Base-by-base conservation (phyloP, 108 stramenopile genomes). In the Ochromonas danica region DNA sequence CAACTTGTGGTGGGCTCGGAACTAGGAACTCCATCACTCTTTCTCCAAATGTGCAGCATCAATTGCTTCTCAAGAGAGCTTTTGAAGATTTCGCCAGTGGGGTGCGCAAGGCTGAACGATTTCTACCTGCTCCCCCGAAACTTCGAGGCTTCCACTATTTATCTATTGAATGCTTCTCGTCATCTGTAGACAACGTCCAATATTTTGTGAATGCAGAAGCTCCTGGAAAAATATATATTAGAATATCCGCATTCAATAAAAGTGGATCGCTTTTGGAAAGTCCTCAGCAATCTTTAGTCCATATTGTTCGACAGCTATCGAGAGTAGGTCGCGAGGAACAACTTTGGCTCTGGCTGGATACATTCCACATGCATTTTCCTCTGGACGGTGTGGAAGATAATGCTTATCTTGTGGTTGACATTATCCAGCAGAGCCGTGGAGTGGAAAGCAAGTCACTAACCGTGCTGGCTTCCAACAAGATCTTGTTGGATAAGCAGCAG, bases 141-240 rank as follows among this genome's bases (percentile, higher is more conserved):
- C 31, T 67, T 3, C 17, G 31, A 35, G 63, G 63, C 17, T 67
- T 67, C 63, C 17, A 33, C 25, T 67, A 67, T 25, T 67, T 67
- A n/a, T n/a, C n/a, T n/a, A n/a, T n/a, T n/a, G n/a, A n/a, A n/a
- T n/a, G n/a, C n/a, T n/a, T n/a, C n/a, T n/a, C n/a, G n/a, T n/a
- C n/a, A n/a, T n/a, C n/a, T n/a, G n/a, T n/a, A n/a, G n/a, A n/a
- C n/a, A n/a, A n/a, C 51, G 51, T 10, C 22, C 17, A 10, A 22
- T 22, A 57, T 22, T 10, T 57, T 10, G 22, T 57, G 17, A 22
- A 57, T 57, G 51, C 51, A 22, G 17, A 17, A 10, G 51, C 51
- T 10, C 17, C 51, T 10, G 51, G 22, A 22, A 10, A 57, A 22
- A 17, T 57, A 22, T 10, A 10, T 10, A 17, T 57, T 10, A 10